A percentile compares a stretch with the other conserved stretches of the same genome.
Conservation (phyloP, 2,329 filamentous ascomycete species). For the Xylaria sp. region DNA sequence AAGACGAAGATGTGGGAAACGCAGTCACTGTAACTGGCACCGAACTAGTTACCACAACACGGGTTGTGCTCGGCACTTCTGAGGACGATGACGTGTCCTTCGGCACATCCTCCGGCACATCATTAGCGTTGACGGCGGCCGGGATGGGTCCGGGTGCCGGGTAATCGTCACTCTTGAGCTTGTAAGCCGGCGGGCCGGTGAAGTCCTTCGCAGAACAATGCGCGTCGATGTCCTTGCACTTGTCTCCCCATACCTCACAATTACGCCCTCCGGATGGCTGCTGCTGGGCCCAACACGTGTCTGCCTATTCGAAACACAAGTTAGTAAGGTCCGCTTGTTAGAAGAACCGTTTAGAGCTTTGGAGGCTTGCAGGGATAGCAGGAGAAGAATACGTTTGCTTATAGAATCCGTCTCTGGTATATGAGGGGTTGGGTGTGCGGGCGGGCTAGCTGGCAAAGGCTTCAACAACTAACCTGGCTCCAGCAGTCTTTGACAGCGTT, state of each 20-base stretch:
- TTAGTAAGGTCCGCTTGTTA: not conserved
- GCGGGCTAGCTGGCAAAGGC: too few species aligned
- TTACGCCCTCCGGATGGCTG: conserved; percentile 62
- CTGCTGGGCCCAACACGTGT: conserved; percentile 61
- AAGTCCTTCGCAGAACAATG: conserved; percentile 49
- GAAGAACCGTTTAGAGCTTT: not conserved
- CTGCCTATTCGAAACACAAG: conserved; percentile 29
- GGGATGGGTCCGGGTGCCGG: conserved; percentile 21
- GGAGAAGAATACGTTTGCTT: too few species aligned
- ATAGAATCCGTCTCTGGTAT: too few species aligned
- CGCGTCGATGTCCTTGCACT: conserved; percentile 57
- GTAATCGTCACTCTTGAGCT: conserved; percentile 23
- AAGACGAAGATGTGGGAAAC: not conserved
- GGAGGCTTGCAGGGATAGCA: not conserved
- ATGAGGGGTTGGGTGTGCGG: too few species aligned
- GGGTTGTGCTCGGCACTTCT: conserved; percentile 1
- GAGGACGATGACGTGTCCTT: conserved; percentile 17
- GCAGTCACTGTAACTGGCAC: conserved; percentile 15
- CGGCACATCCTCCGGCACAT: conserved; percentile 3
- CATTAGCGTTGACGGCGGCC: conserved; percentile 21
- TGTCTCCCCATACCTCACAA: conserved; percentile 66
- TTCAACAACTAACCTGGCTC: conserved; percentile 48
- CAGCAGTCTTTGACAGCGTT: conserved; percentile 60
- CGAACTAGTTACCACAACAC: conserved; percentile 9
- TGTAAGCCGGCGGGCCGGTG: conserved; percentile 50